A percentile compares a stretch with the other conserved stretches of the same genome.
phyloP scores from a whole-genome alignment of 148 eudicot genomes.

The Drosera capensis region DNA sequence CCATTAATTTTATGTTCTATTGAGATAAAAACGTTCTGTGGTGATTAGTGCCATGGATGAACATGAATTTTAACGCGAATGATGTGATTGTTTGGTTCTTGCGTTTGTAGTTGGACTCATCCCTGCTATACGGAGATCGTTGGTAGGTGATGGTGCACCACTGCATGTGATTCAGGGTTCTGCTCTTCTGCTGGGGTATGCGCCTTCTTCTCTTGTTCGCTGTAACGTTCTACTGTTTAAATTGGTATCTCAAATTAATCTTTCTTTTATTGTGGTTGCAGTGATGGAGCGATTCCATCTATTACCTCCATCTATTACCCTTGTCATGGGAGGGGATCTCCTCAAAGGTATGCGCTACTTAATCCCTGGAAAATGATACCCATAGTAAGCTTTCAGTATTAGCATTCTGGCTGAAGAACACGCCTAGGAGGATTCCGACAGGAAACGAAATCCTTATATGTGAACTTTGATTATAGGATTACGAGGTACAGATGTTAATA shows the following conservation, averaged over 20 bases:
- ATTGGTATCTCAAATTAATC: background rate
- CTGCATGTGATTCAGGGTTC: conserved; percentile 61
- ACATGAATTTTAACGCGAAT: background rate
- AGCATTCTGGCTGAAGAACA: too few relatives aligned
- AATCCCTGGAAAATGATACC: background rate
- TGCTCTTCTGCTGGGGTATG: conserved; percentile 47
- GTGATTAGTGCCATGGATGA: background rate
- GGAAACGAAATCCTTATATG: background rate
- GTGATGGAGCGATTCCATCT: conserved; percentile 82
- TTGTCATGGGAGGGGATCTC: conserved; percentile 77
- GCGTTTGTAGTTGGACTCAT: conserved; percentile 63
- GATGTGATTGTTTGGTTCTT: conserved; percentile 21
- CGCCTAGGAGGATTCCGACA: background rate
- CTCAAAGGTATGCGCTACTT: conserved; percentile 34
- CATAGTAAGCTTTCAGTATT: too few relatives aligned
- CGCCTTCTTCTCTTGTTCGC: conserved; percentile 2
- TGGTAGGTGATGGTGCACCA: conserved; percentile 62
- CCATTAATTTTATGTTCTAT: background rate
- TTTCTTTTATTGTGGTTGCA: conserved; percentile 27
- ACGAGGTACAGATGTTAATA: conserved; percentile 29
- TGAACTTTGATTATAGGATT: conserved; percentile 25
- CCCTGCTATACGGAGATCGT: conserved; percentile 21
- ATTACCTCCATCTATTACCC: too few relatives aligned
- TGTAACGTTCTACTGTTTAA: too few relatives aligned
- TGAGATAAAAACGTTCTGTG: background rate